Evolutionary conservation across 2,329 filamentous ascomycete species (phyloP).

Genomic region (Monosporascus sp.): DNA sequence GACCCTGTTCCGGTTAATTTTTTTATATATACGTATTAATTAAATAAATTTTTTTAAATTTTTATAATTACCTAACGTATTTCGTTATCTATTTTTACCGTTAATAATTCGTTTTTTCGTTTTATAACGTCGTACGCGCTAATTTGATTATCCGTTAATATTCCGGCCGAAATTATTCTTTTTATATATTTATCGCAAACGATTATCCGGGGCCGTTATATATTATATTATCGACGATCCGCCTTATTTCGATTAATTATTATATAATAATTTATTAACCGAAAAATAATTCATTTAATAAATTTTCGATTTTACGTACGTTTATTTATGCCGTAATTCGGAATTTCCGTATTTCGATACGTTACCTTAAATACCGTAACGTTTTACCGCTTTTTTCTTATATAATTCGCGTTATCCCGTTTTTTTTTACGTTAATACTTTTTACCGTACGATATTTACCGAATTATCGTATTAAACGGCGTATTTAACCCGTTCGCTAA

Average conservation of each 20-base stretch:
- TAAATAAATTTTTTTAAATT: neutral
- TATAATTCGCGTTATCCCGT: neutral
- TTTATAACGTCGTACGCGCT: no score
- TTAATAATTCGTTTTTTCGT: neutral
- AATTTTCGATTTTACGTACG: neutral
- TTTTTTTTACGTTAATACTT: neutral
- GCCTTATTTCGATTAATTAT: neutral
- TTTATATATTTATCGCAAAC: neutral
- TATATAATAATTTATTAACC: neutral
- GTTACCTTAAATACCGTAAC: no score
- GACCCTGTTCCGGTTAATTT: neutral
- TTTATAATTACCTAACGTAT: neutral
- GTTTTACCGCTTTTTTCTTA: no score
- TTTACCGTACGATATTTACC: neutral
- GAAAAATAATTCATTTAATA: neutral
- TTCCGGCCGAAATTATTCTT: neutral
- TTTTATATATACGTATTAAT: neutral
- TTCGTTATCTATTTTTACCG: neutral
- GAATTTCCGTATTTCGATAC: neutral
- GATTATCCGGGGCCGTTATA: neutral
- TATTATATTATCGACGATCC: constrained; percentile 1
- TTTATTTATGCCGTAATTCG: no score
- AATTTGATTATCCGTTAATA: no score
- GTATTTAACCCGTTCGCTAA: neutral
- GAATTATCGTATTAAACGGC: neutral